Evolutionary conservation across 2,329 filamentous ascomycete genomes (phyloP).

Genomic region (Trichoderma brevicompactum): DNA sequence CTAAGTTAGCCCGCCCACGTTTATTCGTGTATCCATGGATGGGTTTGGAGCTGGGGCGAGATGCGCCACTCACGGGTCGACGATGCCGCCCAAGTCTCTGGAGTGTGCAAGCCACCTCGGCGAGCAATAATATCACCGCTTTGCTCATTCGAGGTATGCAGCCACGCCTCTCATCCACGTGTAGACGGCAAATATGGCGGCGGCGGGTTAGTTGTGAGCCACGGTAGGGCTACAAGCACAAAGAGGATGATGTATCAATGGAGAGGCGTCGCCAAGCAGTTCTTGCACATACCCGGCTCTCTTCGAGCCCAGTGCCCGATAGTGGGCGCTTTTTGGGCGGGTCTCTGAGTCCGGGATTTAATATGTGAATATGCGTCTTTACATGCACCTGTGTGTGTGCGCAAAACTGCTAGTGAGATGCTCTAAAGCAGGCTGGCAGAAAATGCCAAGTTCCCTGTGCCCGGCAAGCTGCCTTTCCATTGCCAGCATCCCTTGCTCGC

Average conservation of each 20-base stretch:
- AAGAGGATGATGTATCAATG: background rate
- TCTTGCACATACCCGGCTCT: conserved; percentile 2
- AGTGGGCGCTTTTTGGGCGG: conserved; percentile 25
- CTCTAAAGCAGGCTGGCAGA: conserved; percentile 11
- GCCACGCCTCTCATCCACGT: conserved; percentile 29
- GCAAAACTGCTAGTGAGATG: conserved; percentile 17
- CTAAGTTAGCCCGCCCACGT: conserved; percentile 28
- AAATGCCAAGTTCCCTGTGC: conserved; percentile 11
- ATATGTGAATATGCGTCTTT: conserved; percentile 21
- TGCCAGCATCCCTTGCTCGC: conserved; percentile 26
- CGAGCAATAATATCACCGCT: conserved; percentile 25
- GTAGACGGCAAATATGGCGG: conserved; percentile 1
- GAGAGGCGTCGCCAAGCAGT: conserved; percentile 4
- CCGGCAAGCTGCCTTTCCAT: background rate
- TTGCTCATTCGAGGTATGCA: conserved; percentile 24
- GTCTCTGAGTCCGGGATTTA: conserved; percentile 23
- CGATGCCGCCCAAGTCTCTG: conserved; percentile 26
- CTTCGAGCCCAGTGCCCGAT: conserved; percentile 24
- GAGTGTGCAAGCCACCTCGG: conserved; percentile 26
- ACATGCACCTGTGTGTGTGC: conserved; percentile 6
- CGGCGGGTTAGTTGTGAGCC: background rate
- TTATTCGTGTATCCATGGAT: conserved; percentile 27
- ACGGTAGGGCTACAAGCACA: conserved; percentile 16
- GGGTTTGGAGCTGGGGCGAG: conserved; percentile 24
- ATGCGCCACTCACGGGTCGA: conserved; percentile 30